Percentiles rank a stretch among this genome's conserved stretches.
phyloP scores from a whole-genome alignment of 2,329 filamentous ascomycete genomes.

The Cadophora gregata region DNA sequence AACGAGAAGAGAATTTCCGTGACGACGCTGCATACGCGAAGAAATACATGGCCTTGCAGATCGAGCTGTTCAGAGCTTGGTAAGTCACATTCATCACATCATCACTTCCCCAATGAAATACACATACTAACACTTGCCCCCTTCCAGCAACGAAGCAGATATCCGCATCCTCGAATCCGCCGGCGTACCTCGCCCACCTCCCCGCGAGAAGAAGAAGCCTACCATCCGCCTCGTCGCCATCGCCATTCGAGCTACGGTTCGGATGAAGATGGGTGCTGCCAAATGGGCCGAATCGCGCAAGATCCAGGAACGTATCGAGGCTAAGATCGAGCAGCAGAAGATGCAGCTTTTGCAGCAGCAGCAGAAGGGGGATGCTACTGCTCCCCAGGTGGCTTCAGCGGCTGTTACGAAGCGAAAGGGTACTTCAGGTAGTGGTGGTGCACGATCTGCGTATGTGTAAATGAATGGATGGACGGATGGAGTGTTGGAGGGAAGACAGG shows the following conservation, averaged over 20 bases:
- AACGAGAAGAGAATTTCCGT: slow-evolving; percentile 81
- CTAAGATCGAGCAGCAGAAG: slow-evolving; percentile 39
- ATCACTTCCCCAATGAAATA: neutral
- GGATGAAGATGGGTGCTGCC: slow-evolving; percentile 56
- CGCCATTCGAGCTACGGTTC: slow-evolving; percentile 54
- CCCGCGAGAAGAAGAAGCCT: slow-evolving; percentile 30
- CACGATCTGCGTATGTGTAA: neutral
- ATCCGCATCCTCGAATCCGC: slow-evolving; percentile 81
- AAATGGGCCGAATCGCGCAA: slow-evolving; percentile 57
- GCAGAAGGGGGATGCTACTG: slow-evolving; percentile 12
- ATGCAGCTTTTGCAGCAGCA: slow-evolving; percentile 22
- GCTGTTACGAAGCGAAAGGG: neutral
- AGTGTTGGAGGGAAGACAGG: neutral
- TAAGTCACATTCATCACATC: slow-evolving; percentile 63
- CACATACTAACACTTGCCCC: neutral
- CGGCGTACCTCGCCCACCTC: slow-evolving; percentile 57
- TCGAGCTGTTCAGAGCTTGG: slow-evolving; percentile 89
- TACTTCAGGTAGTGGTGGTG: neutral
- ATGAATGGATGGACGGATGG: neutral
- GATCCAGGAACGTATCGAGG: slow-evolving; percentile 46
- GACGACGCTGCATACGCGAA: slow-evolving; percentile 86
- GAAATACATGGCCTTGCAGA: slow-evolving; percentile 77
- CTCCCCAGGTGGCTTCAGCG: slow-evolving; percentile 1
- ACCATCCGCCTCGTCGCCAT: slow-evolving; percentile 54
- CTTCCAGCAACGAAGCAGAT: slow-evolving; percentile 86